A percentile compares a stretch with the other conserved stretches of the same genome.
phyloP scores from a whole-genome alignment of 306 rosid genomes.

The Trifolium fragiferum region DNA sequence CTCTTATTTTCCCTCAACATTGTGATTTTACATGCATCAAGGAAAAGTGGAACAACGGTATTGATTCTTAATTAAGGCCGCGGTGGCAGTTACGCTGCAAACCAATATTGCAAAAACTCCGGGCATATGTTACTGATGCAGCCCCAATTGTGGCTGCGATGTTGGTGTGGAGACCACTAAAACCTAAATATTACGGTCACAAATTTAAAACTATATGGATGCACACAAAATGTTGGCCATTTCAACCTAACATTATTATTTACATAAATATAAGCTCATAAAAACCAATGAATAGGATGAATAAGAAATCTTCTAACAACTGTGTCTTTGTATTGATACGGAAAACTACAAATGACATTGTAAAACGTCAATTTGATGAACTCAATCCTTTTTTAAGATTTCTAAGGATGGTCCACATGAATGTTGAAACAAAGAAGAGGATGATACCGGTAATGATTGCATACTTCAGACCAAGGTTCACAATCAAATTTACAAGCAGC shows the following conservation, averaged over 20 bases:
- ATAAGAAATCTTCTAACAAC: constrained; percentile 4
- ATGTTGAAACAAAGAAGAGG: constrained; percentile 84
- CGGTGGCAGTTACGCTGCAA: background rate
- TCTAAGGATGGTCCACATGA: constrained; percentile 92
- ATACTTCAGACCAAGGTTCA: constrained; percentile 88
- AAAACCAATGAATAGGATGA: constrained; percentile 30
- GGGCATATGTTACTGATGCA: background rate
- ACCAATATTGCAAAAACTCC: background rate
- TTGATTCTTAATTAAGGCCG: background rate
- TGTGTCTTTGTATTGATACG: background rate
- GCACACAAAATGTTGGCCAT: background rate
- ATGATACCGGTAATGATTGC: constrained; percentile 71
- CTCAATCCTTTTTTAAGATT: constrained; percentile 52
- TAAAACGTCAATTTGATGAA: constrained; percentile 48
- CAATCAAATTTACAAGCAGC: constrained; percentile 82
- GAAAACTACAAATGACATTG: constrained; percentile 19
- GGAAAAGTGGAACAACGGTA: background rate
- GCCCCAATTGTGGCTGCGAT: background rate
- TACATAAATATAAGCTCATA: constrained; percentile 16
- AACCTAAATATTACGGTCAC: background rate
- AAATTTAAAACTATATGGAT: background rate
- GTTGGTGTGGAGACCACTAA: background rate
- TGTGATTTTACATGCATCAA: background rate
- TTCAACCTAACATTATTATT: constrained; percentile 24
- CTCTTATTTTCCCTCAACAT: background rate